phyloP scores from a whole-genome alignment of 1,284 basidiomycete species.

The Pholiota adiposa region DNA sequence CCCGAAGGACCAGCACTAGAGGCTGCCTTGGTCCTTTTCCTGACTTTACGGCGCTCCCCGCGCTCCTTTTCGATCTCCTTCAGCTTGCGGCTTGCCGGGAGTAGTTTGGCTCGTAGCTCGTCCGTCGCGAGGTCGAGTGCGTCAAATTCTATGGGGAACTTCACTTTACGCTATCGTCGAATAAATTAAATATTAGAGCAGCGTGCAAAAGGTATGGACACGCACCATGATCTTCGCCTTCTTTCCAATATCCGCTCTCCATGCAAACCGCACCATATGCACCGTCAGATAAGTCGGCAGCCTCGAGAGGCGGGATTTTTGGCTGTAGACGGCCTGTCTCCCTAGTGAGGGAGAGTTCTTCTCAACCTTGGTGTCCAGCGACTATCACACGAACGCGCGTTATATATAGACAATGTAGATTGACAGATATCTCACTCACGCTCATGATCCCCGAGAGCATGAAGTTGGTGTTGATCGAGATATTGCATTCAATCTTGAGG shows the following conservation, averaged over 20 bases:
- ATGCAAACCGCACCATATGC: constrained; percentile 96
- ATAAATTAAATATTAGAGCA: background rate
- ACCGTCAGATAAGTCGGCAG: constrained; percentile 87
- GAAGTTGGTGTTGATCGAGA: constrained; percentile 85
- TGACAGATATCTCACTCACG: constrained; percentile 40
- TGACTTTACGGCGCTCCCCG: constrained; percentile 81
- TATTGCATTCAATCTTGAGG: constrained; percentile 94
- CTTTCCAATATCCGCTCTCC: constrained; percentile 90
- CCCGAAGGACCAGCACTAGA: constrained; percentile 30
- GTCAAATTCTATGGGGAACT: constrained; percentile 90
- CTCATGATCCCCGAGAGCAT: constrained; percentile 88
- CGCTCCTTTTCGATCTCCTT: constrained; percentile 86
- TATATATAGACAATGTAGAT: background rate
- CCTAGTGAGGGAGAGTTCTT: constrained; percentile 84
- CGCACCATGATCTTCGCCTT: constrained; percentile 91
- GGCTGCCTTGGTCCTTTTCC: constrained; percentile 68
- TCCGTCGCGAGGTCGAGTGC: constrained; percentile 83
- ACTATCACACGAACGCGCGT: constrained; percentile 46
- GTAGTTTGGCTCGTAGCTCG: constrained; percentile 74
- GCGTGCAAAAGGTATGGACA: background rate
- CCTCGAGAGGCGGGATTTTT: constrained; percentile 82
- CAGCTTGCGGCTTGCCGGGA: constrained; percentile 73
- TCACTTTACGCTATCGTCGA: constrained; percentile 81
- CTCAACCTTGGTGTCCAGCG: constrained; percentile 84
- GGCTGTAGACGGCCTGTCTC: constrained; percentile 84